Base-by-base conservation (phyloP, 306 rosid genomes). In the Echinosophora koreensis region DNA sequence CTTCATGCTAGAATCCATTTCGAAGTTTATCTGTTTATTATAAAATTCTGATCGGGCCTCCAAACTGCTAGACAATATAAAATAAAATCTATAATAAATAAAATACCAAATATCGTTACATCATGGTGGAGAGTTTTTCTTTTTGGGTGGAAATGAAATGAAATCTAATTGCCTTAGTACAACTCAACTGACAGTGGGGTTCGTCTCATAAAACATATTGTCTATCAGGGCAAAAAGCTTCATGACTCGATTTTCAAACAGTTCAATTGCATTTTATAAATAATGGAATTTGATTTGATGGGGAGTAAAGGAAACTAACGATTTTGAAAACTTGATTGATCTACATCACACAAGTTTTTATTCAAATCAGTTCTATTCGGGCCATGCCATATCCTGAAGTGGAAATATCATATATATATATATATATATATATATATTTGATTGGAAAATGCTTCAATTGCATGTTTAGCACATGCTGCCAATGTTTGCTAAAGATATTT, bases 151-250 rank as follows among this genome's bases (percentile, higher is more conserved):
- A 39, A 8, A 38, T 7, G 8, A 65, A 38, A 65, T 39, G 18
- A 70, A 52, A 15, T 17, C 5, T 41, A 12, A 3, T 65, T 16
- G 13, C 34, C 15, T 37, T 15, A 37, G 2, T 35, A 51, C 46
- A 49, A 5, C 11, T 57, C 38, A 75, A 35, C 63, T 50, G 46
- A 12, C 37, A 63, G 62, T 49, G 71, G n/a, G 62, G 17, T 61
- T 61, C 51, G 39, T 62, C 64, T 54, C 51, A 62, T 6, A 14
- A 3, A 5, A 75, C 39, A 22, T 22, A 50, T 12, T 35, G 62
- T 17, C 51, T 62, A 56, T 28, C 4, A 41, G 15, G 4, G 27
- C 8, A 14, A 58, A 57, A 41, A 15, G 5, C 18, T 56, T 4
- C 38, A 1, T 12, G 42, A 46, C 57, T 46, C 30, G 0, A 28